A percentile compares a stretch with the other conserved stretches of the same genome.
These are phyloP conservation scores for Ammopiptanthus mongolicus DNA, from an alignment of 306 rosid species.

Conservation along the genomic window DNA sequence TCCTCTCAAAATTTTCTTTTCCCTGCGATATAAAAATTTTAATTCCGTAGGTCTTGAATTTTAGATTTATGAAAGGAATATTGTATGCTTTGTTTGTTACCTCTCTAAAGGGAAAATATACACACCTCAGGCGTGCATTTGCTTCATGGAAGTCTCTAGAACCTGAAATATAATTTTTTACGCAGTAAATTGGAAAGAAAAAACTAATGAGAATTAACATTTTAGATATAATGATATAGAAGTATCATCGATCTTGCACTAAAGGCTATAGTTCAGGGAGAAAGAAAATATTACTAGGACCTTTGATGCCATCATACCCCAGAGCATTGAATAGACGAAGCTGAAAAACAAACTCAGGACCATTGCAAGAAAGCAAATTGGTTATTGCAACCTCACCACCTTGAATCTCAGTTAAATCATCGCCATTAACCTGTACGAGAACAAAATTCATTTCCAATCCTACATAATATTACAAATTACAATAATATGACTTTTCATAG, in stretches of 20 bases:
- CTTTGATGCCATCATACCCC: neutral
- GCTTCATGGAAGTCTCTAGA: constrained; percentile 33
- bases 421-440: constrained; percentile 45
- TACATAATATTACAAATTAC: neutral
- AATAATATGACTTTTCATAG: neutral
- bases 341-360: constrained; percentile 55
- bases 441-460: neutral
- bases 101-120: constrained; percentile 49
- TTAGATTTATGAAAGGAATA: neutral
- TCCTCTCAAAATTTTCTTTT: constrained; percentile 47
- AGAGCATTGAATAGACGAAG: constrained; percentile 30
- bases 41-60: neutral
- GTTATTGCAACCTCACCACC: constrained; percentile 67
- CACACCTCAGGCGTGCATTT: constrained; percentile 54
- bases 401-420: constrained; percentile 46
- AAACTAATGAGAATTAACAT: neutral
- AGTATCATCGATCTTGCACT: neutral
- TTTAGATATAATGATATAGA: neutral
- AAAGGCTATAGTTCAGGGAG: neutral
- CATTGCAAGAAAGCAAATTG: constrained; percentile 63
- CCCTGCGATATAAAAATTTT: constrained; percentile 32
- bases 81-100: constrained; percentile 19
- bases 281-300: constrained; percentile 11
- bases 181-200: neutral
- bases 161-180: constrained; percentile 30